Conservation (phyloP, 2,329 filamentous ascomycete species). For the Colletotrichum orchidophilum region DNA sequence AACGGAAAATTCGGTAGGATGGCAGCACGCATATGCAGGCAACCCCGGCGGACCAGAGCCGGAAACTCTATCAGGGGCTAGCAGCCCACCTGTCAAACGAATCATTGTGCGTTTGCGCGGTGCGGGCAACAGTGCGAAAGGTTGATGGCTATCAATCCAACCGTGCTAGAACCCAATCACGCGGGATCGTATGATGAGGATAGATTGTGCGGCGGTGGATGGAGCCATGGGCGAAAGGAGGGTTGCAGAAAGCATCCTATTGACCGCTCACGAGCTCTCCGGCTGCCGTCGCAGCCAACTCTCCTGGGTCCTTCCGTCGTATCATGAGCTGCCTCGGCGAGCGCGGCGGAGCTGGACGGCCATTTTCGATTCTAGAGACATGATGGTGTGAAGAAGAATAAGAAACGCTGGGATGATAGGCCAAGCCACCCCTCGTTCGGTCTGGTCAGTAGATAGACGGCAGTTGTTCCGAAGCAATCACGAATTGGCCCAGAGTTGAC, state of each 20-base stretch:
- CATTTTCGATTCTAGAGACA: background rate
- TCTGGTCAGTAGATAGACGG: background rate
- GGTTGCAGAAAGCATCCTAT: slow-evolving; percentile 13
- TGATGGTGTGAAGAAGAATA: slow-evolving; percentile 2
- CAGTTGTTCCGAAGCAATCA: slow-evolving; percentile 12
- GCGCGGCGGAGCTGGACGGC: background rate
- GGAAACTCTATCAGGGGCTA: slow-evolving; percentile 28
- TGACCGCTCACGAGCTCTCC: background rate
- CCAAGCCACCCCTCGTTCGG: slow-evolving; percentile 4
- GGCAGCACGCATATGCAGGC: slow-evolving; percentile 22
- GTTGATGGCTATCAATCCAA: slow-evolving; percentile 12
- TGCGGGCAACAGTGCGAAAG: background rate
- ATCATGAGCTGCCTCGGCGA: background rate
- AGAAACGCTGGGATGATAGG: background rate
- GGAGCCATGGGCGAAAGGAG: slow-evolving; percentile 13
- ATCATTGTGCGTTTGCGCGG: background rate
- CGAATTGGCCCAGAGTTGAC: background rate
- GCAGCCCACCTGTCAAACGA: slow-evolving; percentile 18
- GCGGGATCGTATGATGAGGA: slow-evolving; percentile 21
- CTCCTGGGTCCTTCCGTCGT: background rate
- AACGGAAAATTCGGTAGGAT: slow-evolving; percentile 19
- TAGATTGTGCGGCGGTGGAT: background rate
- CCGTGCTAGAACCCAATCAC: slow-evolving; percentile 14
- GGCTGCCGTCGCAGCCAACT: background rate
- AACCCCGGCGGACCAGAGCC: slow-evolving; percentile 15